A percentile compares a stretch with the other conserved stretches of the same genome.
These are phyloP conservation scores for Ogataea allantospora DNA, from an alignment of 805 yeast species.

Conservation along the genomic window DNA sequence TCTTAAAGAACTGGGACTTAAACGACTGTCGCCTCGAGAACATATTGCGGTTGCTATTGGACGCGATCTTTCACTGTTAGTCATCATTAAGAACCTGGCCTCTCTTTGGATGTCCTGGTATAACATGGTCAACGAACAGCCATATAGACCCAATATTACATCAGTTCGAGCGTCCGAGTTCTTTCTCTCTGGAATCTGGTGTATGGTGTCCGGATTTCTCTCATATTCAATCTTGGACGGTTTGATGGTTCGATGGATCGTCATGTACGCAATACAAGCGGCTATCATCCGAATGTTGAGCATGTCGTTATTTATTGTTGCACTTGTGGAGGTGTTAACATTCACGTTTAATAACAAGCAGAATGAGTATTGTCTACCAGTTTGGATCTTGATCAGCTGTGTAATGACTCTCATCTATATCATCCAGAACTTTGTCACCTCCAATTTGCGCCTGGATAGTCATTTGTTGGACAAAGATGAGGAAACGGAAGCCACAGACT, in stretches of 20 bases:
- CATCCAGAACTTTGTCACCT: constrained; percentile 83
- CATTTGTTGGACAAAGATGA: constrained; percentile 20
- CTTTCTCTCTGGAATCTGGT: constrained; percentile 86
- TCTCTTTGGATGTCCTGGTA: constrained; percentile 30
- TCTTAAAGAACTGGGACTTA: constrained; percentile 63
- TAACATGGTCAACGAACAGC: constrained; percentile 19
- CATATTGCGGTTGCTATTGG: constrained; percentile 76
- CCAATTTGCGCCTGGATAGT: constrained; percentile 52
- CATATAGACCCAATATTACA: constrained; percentile 36
- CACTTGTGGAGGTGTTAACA: constrained; percentile 66
- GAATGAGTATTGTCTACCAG: constrained; percentile 67
- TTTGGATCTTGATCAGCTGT: constrained; percentile 91
- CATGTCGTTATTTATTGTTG: constrained; percentile 69
- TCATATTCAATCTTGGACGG: constrained; percentile 85
- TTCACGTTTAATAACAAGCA: constrained; percentile 65
- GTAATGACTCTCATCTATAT: constrained; percentile 76
- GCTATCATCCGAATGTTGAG: constrained; percentile 85
- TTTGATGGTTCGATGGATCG: constrained; percentile 90
- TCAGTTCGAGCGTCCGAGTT: constrained; percentile 74
- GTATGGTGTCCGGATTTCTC: constrained; percentile 81
- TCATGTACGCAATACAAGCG: constrained; percentile 82
- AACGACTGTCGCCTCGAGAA: constrained; percentile 70
- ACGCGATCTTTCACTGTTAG: constrained; percentile 64
- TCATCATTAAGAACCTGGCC: constrained; percentile 28
- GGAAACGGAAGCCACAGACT: constrained; percentile 2